Percentiles rank a stretch among this genome's conserved stretches.
Evolutionary conservation across 1,284 basidiomycete genomes (phyloP).

Genomic region (Schizophyllum amplum): DNA sequence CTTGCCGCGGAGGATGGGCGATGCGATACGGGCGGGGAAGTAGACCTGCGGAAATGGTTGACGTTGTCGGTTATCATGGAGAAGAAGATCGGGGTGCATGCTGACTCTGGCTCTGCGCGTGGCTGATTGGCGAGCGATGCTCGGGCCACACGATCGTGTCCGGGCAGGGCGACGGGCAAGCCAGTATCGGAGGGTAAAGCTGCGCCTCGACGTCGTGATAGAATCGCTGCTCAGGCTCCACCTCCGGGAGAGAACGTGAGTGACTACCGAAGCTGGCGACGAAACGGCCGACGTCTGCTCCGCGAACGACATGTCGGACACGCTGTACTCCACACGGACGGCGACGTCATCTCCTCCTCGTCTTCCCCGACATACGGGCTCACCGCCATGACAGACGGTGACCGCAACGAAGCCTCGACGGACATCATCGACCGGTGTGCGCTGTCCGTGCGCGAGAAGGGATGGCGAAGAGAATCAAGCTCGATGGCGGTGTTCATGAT

Average conservation of each 20-base stretch:
- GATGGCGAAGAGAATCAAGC: slow-evolving; percentile 45
- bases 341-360: slow-evolving; percentile 39
- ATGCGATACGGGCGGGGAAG: not conserved
- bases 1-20: not conserved
- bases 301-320: slow-evolving; percentile 25
- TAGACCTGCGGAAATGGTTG: not conserved
- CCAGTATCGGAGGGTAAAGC: not conserved
- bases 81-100: not conserved
- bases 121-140: not conserved
- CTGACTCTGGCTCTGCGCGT: not conserved
- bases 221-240: not conserved
- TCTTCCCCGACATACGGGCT: slow-evolving; percentile 33
- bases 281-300: not conserved
- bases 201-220: not conserved
- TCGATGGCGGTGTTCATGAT: slow-evolving; percentile 70
- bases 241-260: not conserved
- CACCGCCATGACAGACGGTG: slow-evolving; percentile 4
- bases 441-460: slow-evolving; percentile 36
- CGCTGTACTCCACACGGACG: slow-evolving; percentile 29
- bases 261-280: not conserved
- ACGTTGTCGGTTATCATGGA: not conserved
- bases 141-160: not conserved
- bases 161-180: not conserved
- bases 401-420: not conserved
- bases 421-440: not conserved